Conservation (phyloP, 2,329 filamentous ascomycete species). For the Dothideomycetes sp. region DNA sequence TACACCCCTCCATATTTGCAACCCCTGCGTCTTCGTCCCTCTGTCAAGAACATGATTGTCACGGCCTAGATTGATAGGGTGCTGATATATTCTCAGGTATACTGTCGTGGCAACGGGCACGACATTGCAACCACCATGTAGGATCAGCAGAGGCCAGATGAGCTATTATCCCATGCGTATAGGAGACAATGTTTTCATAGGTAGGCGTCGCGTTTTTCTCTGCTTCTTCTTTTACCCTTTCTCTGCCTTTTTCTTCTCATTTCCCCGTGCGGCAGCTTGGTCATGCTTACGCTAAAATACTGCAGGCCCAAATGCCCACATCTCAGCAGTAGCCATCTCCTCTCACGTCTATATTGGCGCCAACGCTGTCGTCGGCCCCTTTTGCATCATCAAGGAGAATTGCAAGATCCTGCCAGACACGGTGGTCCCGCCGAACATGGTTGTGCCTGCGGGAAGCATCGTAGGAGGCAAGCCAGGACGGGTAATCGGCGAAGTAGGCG, state of each 20-base stretch:
- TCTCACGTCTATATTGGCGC: constrained; percentile 78
- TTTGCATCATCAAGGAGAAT: constrained; percentile 88
- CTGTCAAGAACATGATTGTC: too few relatives aligned
- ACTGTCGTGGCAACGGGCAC: constrained; percentile 75
- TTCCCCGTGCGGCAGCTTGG: not conserved
- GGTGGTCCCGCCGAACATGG: constrained; percentile 77
- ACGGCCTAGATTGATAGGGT: too few relatives aligned
- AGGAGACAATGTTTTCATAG: constrained; percentile 89
- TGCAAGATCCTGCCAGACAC: constrained; percentile 77
- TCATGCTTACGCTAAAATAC: too few relatives aligned
- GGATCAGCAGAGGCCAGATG: constrained; percentile 64
- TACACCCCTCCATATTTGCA: not conserved
- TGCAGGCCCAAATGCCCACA: constrained; percentile 43
- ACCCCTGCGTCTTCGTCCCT: not conserved
- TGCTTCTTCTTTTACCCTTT: not conserved
- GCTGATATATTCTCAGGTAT: constrained; percentile 44
- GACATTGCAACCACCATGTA: constrained; percentile 70
- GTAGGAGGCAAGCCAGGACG: constrained; percentile 75
- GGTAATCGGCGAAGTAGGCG: constrained; percentile 70
- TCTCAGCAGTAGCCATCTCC: constrained; percentile 75
- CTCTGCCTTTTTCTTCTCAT: not conserved
- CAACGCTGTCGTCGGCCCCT: constrained; percentile 67
- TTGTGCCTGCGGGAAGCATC: constrained; percentile 83
- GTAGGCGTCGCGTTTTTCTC: too few relatives aligned
- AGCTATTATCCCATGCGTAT: constrained; percentile 85